Percentiles rank a stretch among this genome's conserved stretches.
Evolutionary conservation across 305 asterid species (phyloP).

Genomic region (Rubia balearica): DNA sequence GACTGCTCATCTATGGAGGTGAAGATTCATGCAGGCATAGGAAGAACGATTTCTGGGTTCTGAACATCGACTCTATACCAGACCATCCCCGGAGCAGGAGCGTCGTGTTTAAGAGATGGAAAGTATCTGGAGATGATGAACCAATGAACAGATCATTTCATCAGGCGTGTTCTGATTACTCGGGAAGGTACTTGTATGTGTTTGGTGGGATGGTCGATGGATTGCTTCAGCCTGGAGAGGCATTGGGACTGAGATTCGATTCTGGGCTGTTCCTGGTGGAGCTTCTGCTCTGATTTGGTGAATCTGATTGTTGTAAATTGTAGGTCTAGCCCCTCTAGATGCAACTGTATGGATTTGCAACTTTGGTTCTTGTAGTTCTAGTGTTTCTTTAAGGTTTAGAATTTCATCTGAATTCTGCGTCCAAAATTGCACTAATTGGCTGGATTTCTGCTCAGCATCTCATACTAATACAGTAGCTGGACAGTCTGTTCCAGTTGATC

Average conservation of each 20-base stretch:
- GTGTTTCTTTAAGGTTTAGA: not conserved
- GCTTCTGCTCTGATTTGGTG: slow-evolving; percentile 35
- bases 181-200: slow-evolving; percentile 62
- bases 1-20: slow-evolving; percentile 75
- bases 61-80: slow-evolving; percentile 47
- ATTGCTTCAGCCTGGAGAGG: slow-evolving; percentile 43
- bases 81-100: slow-evolving; percentile 3
- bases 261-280: slow-evolving; percentile 64
- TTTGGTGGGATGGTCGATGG: slow-evolving; percentile 94
- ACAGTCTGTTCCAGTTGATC: not conserved
- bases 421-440: not conserved
- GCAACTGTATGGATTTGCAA: not conserved
- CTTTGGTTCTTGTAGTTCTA: not conserved
- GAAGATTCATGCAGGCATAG: slow-evolving; percentile 69
- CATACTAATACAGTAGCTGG: not conserved
- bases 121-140: slow-evolving; percentile 46
- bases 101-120: slow-evolving; percentile 56
- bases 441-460: not conserved
- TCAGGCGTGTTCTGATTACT: slow-evolving; percentile 70
- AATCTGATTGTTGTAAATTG: not conserved
- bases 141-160: slow-evolving; percentile 84
- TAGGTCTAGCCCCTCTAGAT: not conserved
- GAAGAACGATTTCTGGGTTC: slow-evolving; percentile 80
- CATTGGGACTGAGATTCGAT: slow-evolving; percentile 70
- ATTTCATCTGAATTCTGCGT: not conserved